These are phyloP conservation scores for maize (Zea mays) DNA, from an alignment of 176 grass and related monocot species.

Conservation along the genomic window DNA sequence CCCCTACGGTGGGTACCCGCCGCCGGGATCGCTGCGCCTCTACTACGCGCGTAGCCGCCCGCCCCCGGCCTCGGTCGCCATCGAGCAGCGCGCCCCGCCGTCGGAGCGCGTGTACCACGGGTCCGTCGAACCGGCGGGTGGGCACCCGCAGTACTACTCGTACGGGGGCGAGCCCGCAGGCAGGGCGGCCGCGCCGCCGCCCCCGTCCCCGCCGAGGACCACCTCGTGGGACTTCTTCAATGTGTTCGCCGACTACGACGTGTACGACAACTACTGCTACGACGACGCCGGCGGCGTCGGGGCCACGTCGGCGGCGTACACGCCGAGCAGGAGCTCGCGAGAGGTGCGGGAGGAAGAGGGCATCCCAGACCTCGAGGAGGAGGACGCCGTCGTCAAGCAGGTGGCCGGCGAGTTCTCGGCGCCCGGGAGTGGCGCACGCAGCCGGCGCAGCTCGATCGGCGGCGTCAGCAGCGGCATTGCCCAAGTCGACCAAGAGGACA, in stretches of 20 bases:
- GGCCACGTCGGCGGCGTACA: slow-evolving; percentile 36
- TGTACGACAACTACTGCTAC: slow-evolving; percentile 53
- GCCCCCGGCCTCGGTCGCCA: slow-evolving; percentile 55
- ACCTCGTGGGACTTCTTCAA: slow-evolving; percentile 94
- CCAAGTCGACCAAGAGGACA: slow-evolving; percentile 1
- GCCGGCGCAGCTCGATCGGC: slow-evolving; percentile 40
- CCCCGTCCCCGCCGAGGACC: slow-evolving; percentile 70
- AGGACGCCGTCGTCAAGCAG: slow-evolving; percentile 61
- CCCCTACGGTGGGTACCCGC: slow-evolving; percentile 40
- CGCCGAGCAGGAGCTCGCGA: slow-evolving; percentile 66
- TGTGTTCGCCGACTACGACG: slow-evolving; percentile 59
- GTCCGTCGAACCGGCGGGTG: slow-evolving; percentile 37
- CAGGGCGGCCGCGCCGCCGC: slow-evolving; percentile 11
- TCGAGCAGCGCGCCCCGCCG: slow-evolving; percentile 43
- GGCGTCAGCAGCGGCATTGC: slow-evolving; percentile 31
- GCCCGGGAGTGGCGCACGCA: slow-evolving; percentile 22
- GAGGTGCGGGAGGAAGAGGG: slow-evolving; percentile 90
- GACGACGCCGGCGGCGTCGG: not conserved
- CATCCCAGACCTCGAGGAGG: slow-evolving; percentile 89
- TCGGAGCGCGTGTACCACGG: slow-evolving; percentile 36
- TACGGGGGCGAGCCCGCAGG: slow-evolving; percentile 32
- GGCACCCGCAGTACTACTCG: slow-evolving; percentile 24
- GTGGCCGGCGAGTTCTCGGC: slow-evolving; percentile 44
- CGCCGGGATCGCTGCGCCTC: slow-evolving; percentile 42
- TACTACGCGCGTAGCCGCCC: slow-evolving; percentile 77